Percentiles rank a stretch among this genome's conserved stretches.
Conservation (phyloP, 2,329 filamentous ascomycete genomes). For the Peltaster fructicola region DNA sequence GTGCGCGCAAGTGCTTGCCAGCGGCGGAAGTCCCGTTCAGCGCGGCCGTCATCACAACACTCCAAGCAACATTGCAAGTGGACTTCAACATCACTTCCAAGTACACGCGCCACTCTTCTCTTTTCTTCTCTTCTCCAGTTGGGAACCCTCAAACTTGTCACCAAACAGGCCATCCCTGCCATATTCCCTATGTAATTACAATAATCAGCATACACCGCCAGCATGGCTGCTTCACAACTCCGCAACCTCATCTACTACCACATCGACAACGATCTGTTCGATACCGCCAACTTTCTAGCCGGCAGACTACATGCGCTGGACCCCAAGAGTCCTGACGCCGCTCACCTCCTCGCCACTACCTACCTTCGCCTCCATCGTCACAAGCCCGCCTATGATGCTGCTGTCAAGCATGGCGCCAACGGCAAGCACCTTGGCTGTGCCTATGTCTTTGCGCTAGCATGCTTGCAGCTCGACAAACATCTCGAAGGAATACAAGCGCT, state of each 20-base stretch:
- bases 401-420: conserved; percentile 51
- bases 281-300: conserved; percentile 87
- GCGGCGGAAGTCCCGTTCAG: too few species aligned
- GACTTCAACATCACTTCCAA: too few species aligned
- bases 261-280: conserved; percentile 75
- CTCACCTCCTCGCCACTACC: conserved; percentile 69
- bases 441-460: conserved; percentile 83
- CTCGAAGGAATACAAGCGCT: conserved; percentile 68
- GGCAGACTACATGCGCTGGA: conserved; percentile 75
- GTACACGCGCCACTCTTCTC: too few species aligned
- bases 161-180: too few species aligned
- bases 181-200: too few species aligned
- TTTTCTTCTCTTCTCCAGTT: too few species aligned
- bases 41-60: too few species aligned
- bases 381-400: conserved; percentile 71
- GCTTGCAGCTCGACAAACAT: conserved; percentile 58
- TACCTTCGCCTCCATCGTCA: conserved; percentile 68
- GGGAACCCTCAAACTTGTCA: too few species aligned
- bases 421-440: conserved; percentile 70
- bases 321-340: conserved; percentile 58
- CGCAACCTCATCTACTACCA: conserved; percentile 51
- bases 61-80: too few species aligned
- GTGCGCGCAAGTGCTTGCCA: too few species aligned
- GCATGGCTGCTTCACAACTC: conserved; percentile 44
- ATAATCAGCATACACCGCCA: conserved; percentile 8